Percentiles rank a stretch among this genome's conserved stretches.
These are phyloP conservation scores for Pseudogymnoascus sp. DNA, from an alignment of 2,329 filamentous ascomycete genomes.

Conservation along the genomic window DNA sequence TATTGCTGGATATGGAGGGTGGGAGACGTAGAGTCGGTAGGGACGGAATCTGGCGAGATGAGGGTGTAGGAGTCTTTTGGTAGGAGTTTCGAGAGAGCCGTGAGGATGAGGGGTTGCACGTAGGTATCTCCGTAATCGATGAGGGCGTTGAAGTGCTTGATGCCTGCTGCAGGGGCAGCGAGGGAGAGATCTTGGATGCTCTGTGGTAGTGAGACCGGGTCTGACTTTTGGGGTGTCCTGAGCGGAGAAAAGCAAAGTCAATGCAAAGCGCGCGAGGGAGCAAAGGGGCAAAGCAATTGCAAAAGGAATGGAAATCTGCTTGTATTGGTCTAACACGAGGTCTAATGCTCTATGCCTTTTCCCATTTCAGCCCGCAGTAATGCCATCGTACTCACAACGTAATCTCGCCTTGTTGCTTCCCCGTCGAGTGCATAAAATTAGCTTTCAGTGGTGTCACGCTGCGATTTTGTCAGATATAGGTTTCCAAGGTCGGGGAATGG, in stretches of 20 bases:
- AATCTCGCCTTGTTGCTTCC: conserved; percentile 62
- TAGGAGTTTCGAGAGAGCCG: conserved; percentile 59
- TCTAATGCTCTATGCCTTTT: conserved; percentile 21
- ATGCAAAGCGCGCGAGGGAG: neutral
- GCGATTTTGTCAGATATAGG: conserved; percentile 18
- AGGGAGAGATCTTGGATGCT: conserved; percentile 18
- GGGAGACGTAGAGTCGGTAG: conserved; percentile 15
- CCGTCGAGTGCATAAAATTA: conserved; percentile 76
- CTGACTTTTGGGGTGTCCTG: neutral
- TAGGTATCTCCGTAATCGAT: conserved; percentile 83
- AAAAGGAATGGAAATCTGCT: neutral
- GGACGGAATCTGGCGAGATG: conserved; percentile 38
- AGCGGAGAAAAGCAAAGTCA: neutral
- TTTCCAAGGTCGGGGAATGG: conserved; percentile 1
- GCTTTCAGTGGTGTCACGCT: conserved; percentile 87
- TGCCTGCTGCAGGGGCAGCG: conserved; percentile 23
- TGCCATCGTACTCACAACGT: conserved; percentile 63
- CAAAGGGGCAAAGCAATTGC: neutral
- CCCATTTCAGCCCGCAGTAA: conserved; percentile 14
- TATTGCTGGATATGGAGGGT: conserved; percentile 75
- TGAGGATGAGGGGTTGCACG: conserved; percentile 76
- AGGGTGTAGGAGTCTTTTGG: conserved; percentile 47
- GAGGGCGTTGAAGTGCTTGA: conserved; percentile 53
- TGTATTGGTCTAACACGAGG: conserved; percentile 28
- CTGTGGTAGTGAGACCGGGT: conserved; percentile 11